Base-by-base conservation (phyloP, 768 basidiomycete species). In the Gloeopeniophorella convolvens region DNA sequence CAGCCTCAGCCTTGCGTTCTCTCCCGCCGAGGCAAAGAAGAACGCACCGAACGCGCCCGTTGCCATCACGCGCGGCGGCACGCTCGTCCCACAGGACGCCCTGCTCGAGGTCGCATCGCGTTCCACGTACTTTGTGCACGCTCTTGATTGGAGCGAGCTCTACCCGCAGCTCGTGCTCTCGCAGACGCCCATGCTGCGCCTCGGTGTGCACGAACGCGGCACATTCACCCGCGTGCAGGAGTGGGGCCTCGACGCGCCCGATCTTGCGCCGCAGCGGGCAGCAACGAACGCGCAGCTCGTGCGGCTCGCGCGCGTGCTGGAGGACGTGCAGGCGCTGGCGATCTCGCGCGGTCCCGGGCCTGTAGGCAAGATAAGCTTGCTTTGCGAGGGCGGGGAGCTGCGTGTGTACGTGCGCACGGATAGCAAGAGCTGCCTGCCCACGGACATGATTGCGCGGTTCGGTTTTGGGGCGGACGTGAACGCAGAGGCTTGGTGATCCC, bases 81-180 rank as follows among this genome's bases (percentile, higher is more conserved):
- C 31, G 1, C 44, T 42, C 15, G 51, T 56, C 5, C 47, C 54
- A 1, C 59, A 59, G 34, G 45, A 46, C 6, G 13, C 45, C 31
- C 41, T 56, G 46, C 54, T 70, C 47, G 71, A 71, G 42, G 53
- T 72, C 32, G 62, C 63, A 33, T 72, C 73, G 34, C 50, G 60
- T 16, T 56, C 63, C 21, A 12, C 24, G 27, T 41, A 41, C 12
- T 53, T 31, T 44, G 36, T 64, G n/a, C 58, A 63, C 1, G 27
- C 36, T 4, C 68, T 69, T 50, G 69, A 82, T 58, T 86, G 83
- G 83, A 67, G 59, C 24, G 81, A 84, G 11, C 66, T 69, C 1
- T 85, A 79, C 62, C 77, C 80, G 0, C 85, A 87, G 60, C 65
- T 87, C 11, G 82, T 75, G 61, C 73, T 89, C 47, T 85, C 86